Conservation (phyloP, 139 green algal species). For the Pleodorina starrii region DNA sequence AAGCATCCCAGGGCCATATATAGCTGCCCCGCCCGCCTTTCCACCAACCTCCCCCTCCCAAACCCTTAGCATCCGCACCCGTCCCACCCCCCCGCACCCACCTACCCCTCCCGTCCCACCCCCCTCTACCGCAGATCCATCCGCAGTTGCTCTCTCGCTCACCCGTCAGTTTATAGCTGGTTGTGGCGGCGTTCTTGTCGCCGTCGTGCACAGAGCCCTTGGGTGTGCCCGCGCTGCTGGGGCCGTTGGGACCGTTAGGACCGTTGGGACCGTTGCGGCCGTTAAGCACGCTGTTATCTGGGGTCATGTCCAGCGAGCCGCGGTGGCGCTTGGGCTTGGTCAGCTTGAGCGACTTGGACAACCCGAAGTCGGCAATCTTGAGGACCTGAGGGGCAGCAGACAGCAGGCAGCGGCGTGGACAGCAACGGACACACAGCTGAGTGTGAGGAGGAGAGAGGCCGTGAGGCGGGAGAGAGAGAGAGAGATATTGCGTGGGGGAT, state of each 20-base stretch:
- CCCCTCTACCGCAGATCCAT: too few relatives aligned
- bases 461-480: too few relatives aligned
- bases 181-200: background rate
- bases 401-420: background rate
- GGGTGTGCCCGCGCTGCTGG: background rate
- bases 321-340: constrained; percentile 49
- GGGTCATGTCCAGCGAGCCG: constrained; percentile 29
- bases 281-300: constrained; percentile 32
- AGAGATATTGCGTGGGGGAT: too few relatives aligned
- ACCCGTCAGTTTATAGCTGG: constrained; percentile 66
- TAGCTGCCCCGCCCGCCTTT: too few relatives aligned
- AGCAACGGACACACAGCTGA: too few relatives aligned
- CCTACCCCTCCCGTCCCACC: background rate
- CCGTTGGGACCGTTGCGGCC: background rate
- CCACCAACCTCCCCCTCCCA: too few relatives aligned
- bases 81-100: background rate
- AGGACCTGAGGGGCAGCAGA: constrained; percentile 51
- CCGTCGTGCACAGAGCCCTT: constrained; percentile 16
- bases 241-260: background rate
- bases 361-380: constrained; percentile 93
- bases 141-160: background rate
- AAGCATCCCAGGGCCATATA: too few relatives aligned
- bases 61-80: background rate
- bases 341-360: constrained; percentile 89
- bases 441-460: too few relatives aligned